phyloP scores from a whole-genome alignment of 495 filamentous ascomycete species.

The Podospora pseudoanserina region DNA sequence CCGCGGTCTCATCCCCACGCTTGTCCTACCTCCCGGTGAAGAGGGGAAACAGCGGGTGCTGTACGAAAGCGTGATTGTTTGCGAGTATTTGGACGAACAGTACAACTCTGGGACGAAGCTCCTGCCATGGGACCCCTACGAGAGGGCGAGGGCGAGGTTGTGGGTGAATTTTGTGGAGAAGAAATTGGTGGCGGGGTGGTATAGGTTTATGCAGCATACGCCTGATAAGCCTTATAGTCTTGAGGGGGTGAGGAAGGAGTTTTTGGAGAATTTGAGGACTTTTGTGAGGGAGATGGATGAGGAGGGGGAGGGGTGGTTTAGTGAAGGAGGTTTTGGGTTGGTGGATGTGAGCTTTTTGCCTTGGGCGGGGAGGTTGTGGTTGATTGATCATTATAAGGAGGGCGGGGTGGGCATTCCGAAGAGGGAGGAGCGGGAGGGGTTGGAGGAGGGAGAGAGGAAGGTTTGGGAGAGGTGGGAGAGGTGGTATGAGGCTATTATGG shows the following conservation, averaged over 20 bases:
- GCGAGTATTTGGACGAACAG: conserved; percentile 67
- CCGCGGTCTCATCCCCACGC: conserved; percentile 64
- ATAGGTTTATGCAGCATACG: conserved; percentile 62
- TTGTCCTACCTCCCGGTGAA: conserved; percentile 34
- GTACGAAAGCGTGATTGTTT: conserved; percentile 64
- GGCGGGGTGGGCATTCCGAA: conserved; percentile 56
- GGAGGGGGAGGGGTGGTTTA: conserved; percentile 57
- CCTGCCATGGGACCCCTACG: conserved; percentile 53
- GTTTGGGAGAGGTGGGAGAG: conserved; percentile 59
- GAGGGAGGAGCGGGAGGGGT: conserved; percentile 14
- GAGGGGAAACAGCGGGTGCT: conserved; percentile 49
- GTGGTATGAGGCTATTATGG: conserved; percentile 56
- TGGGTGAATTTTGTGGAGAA: conserved; percentile 66
- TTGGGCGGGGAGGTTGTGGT: conserved; percentile 63
- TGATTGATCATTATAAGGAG: conserved; percentile 66
- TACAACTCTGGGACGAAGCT: conserved; percentile 49
- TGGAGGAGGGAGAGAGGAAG: conserved; percentile 35
- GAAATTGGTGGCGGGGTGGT: conserved; percentile 61
- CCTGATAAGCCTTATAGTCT: conserved; percentile 43
- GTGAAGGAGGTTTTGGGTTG: conserved; percentile 52
- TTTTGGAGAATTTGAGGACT: conserved; percentile 49
- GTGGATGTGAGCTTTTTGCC: conserved; percentile 64
- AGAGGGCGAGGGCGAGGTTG: conserved; percentile 56
- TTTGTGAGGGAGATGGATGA: conserved; percentile 57
- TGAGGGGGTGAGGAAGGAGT: conserved; percentile 46